Evolutionary conservation across 169 alveolate species (phyloP).

Genomic region (Plasmodium falciparum): DNA sequence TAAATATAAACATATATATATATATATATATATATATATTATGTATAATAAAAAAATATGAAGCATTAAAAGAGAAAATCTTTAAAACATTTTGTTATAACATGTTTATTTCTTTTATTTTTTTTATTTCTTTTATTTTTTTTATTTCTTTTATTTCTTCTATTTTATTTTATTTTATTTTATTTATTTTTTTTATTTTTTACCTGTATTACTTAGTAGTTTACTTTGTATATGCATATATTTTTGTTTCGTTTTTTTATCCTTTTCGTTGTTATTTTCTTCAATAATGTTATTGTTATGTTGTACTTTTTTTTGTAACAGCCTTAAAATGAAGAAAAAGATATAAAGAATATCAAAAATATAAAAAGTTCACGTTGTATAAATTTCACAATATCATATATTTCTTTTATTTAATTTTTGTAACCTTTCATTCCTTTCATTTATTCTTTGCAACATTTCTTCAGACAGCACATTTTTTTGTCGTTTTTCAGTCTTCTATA

Average conservation of each 20-base stretch:
- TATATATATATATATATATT: constrained; percentile 1
- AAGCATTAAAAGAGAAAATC: too few species aligned
- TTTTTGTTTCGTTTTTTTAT: constrained; percentile 42
- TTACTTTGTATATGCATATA: constrained; percentile 73
- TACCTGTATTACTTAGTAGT: constrained; percentile 71
- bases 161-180: too few species aligned
- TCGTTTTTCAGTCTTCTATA: constrained; percentile 35
- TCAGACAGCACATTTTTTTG: constrained; percentile 62
- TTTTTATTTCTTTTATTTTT: too few species aligned
- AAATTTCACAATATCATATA: not conserved
- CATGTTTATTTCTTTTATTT: too few species aligned
- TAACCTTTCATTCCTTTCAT: constrained; percentile 64
- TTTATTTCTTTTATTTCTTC: too few species aligned
- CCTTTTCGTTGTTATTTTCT: constrained; percentile 30
- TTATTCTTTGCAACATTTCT: constrained; percentile 70
- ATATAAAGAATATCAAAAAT: not conserved
- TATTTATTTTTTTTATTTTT: too few species aligned
- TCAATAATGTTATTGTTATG: constrained; percentile 35
- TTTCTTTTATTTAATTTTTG: not conserved
- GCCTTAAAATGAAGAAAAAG: not conserved
- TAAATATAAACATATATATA: not conserved
- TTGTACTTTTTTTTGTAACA: constrained; percentile 67
- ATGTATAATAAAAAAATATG: too few species aligned
- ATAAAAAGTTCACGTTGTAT: not conserved
- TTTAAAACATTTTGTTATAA: too few species aligned